Conservation (phyloP, 768 basidiomycete genomes). For the Cyathus striatus region DNA sequence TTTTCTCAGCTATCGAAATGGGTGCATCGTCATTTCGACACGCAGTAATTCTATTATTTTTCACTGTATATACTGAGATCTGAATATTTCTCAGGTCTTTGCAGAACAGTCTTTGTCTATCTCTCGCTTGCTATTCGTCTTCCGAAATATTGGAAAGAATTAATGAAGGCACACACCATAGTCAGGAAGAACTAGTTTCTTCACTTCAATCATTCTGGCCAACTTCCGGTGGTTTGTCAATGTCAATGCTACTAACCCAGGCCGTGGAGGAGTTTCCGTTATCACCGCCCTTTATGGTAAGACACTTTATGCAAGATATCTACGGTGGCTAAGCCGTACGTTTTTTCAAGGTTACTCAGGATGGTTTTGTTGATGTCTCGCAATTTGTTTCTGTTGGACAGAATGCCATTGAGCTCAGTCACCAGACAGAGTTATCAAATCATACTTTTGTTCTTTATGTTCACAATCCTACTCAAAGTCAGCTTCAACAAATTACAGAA, state of each 20-base stretch:
- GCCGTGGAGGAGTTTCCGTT: constrained; percentile 26
- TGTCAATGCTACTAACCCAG: constrained; percentile 26
- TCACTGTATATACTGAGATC: not conserved
- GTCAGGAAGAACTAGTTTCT: constrained; percentile 15
- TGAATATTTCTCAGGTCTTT: constrained; percentile 19
- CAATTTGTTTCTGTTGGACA: constrained; percentile 31
- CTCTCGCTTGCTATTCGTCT: constrained; percentile 38
- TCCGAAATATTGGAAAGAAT: constrained; percentile 10
- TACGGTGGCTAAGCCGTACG: not conserved
- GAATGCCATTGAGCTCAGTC: constrained; percentile 39
- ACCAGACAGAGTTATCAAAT: constrained; percentile 35
- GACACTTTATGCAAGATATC: constrained; percentile 2
- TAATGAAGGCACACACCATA: constrained; percentile 7
- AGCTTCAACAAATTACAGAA: constrained; percentile 29
- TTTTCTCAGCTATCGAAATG: constrained; percentile 26
- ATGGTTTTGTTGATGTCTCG: constrained; percentile 49
- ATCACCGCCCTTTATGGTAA: constrained; percentile 36
- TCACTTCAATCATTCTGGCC: constrained; percentile 40
- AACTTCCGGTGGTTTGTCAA: constrained; percentile 21
- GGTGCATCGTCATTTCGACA: constrained; percentile 27
- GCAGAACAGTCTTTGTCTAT: constrained; percentile 32
- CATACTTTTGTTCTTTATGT: constrained; percentile 42
- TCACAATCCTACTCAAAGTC: constrained; percentile 43
- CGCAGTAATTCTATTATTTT: constrained; percentile 23
- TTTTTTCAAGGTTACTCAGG: constrained; percentile 33